phyloP scores from a whole-genome alignment of 1,284 basidiomycete species.

The Pseudozyma sp. region DNA sequence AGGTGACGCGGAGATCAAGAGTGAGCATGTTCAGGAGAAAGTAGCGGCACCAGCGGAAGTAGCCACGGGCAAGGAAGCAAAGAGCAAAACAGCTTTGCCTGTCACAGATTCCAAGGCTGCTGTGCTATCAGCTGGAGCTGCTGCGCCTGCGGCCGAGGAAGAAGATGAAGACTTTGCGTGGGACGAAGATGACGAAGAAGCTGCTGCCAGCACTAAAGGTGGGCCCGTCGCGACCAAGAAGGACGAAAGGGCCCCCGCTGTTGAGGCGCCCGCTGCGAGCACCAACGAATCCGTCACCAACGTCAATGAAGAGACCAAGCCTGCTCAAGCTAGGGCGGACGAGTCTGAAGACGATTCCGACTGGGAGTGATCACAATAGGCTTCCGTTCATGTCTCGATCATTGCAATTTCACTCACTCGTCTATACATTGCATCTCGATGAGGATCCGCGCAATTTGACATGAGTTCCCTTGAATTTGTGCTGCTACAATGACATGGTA shows the following conservation, averaged over 20 bases:
- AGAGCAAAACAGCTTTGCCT: not conserved
- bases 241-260: constrained; percentile 1
- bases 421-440: no score
- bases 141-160: constrained; percentile 26
- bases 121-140: constrained; percentile 12
- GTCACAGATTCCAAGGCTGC: not conserved
- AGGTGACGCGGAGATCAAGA: not conserved
- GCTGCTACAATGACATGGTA: no score
- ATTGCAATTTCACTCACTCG: not conserved
- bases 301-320: constrained; percentile 1
- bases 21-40: not conserved
- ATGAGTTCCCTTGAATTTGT: no score
- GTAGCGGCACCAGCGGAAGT: not conserved
- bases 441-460: no score
- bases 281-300: not conserved
- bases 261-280: not conserved
- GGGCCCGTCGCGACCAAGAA: constrained; percentile 2
- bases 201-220: constrained; percentile 21
- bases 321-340: constrained; percentile 9
- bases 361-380: constrained; percentile 39
- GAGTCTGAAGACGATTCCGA: constrained; percentile 55
- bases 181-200: constrained; percentile 56
- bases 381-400: not conserved
- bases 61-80: not conserved
- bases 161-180: constrained; percentile 57